Evolutionary conservation across 1,284 basidiomycete species (phyloP).

Genomic region (Moesziomyces sp.): DNA sequence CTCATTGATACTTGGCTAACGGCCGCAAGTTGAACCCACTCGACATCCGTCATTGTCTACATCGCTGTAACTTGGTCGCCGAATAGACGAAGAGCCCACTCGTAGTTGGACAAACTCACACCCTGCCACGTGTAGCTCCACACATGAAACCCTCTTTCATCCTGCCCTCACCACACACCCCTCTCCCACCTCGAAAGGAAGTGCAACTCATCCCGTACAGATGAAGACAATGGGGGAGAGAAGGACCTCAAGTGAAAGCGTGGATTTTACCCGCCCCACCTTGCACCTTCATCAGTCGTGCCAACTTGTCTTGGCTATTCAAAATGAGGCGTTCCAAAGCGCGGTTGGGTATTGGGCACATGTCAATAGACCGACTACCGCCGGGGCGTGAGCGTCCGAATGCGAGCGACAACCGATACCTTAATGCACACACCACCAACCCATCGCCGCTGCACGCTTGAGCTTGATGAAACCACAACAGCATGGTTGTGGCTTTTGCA

Average conservation of each 20-base stretch:
- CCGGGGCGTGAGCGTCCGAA: no score
- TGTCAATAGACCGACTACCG: not conserved
- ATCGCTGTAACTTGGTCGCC: not conserved
- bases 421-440: not conserved
- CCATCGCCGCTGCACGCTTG: not conserved
- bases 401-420: not conserved
- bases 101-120: not conserved
- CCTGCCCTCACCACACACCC: no score
- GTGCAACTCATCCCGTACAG: not conserved
- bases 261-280: not conserved
- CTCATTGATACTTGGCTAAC: no score
- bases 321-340: no score
- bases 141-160: not conserved
- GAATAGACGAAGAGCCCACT: not conserved
- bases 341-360: not conserved
- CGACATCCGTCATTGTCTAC: no score
- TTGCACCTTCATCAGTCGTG: no score
- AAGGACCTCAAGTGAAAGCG: no score
- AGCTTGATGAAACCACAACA: not conserved
- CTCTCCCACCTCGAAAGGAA: not conserved
- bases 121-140: not conserved
- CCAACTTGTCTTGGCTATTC: no score
- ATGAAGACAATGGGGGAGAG: no score
- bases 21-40: no score
- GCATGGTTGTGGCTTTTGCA: not conserved